Evolutionary conservation across 257 asterid species (phyloP), one percentile per base, ranked within the genome.

Genomic region (Ocimum tenuiflorum): DNA sequence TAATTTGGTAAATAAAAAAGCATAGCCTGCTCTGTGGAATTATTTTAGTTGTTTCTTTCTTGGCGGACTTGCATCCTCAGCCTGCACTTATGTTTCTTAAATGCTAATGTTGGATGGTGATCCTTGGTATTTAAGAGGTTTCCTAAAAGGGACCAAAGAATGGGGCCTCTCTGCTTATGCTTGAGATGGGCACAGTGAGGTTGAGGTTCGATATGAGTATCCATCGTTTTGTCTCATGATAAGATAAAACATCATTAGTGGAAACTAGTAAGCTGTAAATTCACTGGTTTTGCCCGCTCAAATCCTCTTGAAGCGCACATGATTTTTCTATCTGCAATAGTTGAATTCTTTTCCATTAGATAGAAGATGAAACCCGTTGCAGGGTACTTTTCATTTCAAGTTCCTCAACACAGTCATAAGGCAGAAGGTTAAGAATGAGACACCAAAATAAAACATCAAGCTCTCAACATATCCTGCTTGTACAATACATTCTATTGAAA

Each of bases 171-270:
- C 36, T 2, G 36, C 36, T 4, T 31, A 33, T 33, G 29, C 43
- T 56, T 43, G 24, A 61, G 47, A 62, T 58, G 36, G 12, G 33
- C 50, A 23, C 19, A 42, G 65, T 47, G 61, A 71, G 63, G 68
- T 64, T 66, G 33, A 51, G 33, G 41, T 27, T 53, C 4, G 13
- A 27, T 27, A 35, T n/a, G 46, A 24, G 42, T 11, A 49, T 43
- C 13, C 7, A 5, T 31, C 6, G 7, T 0, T 31, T 24, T 31
- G 7, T 2, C 36, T 31, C 36, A 2, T 31, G 6, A 31, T 31
- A 4, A 31, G 0, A 45, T 54, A 17, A 31, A 43, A 24, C 20
- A 56, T 45, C 36, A 29, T 53, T 38, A 23, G 31, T 3, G 15
- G 64, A 39, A 51, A 63, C 36, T 36, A 14, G 17, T 17, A 1